Evolutionary conservation across 2,329 filamentous ascomycete genomes (phyloP).

Genomic region (Aspergillus ochraceoroseus): DNA sequence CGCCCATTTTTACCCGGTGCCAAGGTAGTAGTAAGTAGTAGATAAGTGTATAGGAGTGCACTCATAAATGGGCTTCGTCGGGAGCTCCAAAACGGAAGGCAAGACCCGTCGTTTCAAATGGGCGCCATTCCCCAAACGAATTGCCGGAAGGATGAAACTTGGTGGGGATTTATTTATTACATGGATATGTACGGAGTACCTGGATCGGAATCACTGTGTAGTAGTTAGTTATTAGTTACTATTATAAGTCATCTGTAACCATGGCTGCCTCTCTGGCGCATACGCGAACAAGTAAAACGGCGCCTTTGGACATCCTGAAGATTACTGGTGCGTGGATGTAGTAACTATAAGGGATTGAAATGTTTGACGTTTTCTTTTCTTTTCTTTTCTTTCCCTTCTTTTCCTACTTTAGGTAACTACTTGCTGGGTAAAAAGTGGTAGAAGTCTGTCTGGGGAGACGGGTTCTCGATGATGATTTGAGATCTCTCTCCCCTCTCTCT

Average conservation of each 20-base stretch:
- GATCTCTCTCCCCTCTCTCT: too few relatives aligned
- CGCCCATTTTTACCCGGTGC: too few relatives aligned
- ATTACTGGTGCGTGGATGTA: constrained; percentile 2
- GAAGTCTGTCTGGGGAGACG: neutral
- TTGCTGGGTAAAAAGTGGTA: too few relatives aligned
- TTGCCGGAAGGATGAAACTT: constrained; percentile 14
- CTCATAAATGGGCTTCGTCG: too few relatives aligned
- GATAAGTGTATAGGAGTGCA: too few relatives aligned
- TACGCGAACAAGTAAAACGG: constrained; percentile 9
- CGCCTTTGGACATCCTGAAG: neutral
- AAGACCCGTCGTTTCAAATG: constrained; percentile 5
- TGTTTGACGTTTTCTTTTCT: constrained; percentile 5
- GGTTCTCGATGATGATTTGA: neutral
- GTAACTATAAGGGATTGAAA: too few relatives aligned
- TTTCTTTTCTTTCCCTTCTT: too few relatives aligned
- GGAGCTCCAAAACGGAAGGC: neutral
- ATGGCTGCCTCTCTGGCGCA: constrained; percentile 12
- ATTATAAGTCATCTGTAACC: neutral
- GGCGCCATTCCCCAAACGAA: constrained; percentile 2
- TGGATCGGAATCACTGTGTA: too few relatives aligned
- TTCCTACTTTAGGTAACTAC: too few relatives aligned
- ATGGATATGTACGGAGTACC: too few relatives aligned
- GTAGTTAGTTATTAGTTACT: too few relatives aligned
- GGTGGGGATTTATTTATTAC: constrained; percentile 2
- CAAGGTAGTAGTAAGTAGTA: too few relatives aligned